phyloP scores from a whole-genome alignment of 139 green algal species.

The Nannochloris sp. region DNA sequence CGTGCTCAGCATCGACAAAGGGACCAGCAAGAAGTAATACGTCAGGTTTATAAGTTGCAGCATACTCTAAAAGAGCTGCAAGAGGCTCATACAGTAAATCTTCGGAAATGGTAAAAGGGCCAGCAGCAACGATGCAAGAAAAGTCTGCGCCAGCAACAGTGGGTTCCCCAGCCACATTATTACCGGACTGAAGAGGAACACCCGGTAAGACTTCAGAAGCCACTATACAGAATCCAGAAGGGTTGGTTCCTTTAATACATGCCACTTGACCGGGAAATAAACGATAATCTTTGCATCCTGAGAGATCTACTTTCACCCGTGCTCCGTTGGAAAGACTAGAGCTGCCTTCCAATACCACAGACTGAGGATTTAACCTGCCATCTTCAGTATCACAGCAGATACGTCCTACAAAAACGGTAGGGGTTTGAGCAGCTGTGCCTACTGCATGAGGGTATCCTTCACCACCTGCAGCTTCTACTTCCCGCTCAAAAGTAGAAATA shows the following conservation, averaged over 20 bases:
- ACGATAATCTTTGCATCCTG: constrained; percentile 34
- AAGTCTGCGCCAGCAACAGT: background rate
- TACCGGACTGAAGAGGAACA: constrained; percentile 23
- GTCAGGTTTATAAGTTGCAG: constrained; percentile 39
- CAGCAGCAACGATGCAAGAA: constrained; percentile 49
- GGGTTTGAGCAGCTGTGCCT: constrained; percentile 38
- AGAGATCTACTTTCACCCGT: constrained; percentile 63
- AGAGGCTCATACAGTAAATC: constrained; percentile 61
- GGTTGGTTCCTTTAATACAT: constrained; percentile 64
- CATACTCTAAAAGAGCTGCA: constrained; percentile 59
- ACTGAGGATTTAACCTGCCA: constrained; percentile 53
- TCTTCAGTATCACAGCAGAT: constrained; percentile 53
- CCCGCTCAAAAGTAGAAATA: constrained; percentile 28
- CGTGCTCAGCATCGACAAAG: constrained; percentile 87
- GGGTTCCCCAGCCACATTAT: background rate
- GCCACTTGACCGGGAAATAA: constrained; percentile 72
- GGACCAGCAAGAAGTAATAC: constrained; percentile 81
- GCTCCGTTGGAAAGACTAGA: constrained; percentile 40
- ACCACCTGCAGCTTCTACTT: background rate
- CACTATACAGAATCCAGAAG: constrained; percentile 59
- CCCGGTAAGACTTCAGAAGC: constrained; percentile 49
- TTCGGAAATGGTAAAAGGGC: constrained; percentile 60
- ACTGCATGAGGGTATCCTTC: constrained; percentile 18
- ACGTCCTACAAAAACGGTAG: constrained; percentile 55
- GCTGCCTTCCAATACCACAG: constrained; percentile 71